phyloP scores from a whole-genome alignment of 2,329 filamentous ascomycete species.

The Akanthomyces uredinophilus region DNA sequence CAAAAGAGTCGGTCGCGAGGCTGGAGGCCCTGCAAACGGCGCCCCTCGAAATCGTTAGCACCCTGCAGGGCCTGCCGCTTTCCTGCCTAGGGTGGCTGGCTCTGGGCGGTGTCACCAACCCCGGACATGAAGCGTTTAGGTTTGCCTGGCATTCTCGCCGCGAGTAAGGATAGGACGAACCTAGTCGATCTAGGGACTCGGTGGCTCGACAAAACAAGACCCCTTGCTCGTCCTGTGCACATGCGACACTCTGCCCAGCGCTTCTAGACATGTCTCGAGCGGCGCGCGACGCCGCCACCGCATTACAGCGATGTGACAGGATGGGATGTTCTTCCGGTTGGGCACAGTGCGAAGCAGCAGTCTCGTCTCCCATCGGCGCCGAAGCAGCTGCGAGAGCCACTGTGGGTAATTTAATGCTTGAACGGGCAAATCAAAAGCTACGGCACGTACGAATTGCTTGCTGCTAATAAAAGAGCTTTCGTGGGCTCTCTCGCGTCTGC shows the following conservation, averaged over 20 bases:
- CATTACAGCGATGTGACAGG: background rate
- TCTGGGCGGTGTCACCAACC: background rate
- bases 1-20: too few relatives aligned
- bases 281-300: background rate
- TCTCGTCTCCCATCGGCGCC: background rate
- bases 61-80: too few relatives aligned
- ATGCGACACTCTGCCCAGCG: too few relatives aligned
- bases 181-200: background rate
- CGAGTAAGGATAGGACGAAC: background rate
- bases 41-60: too few relatives aligned
- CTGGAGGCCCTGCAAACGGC: too few relatives aligned
- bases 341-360: background rate
- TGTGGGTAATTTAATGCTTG: background rate
- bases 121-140: background rate
- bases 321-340: background rate
- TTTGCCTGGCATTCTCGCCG: background rate
- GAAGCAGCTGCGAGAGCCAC: constrained; percentile 1
- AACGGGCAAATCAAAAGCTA: background rate
- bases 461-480: background rate
- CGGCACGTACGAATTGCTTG: background rate
- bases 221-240: background rate
- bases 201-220: too few relatives aligned
- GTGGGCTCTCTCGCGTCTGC: background rate
- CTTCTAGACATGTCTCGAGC: constrained; percentile 4
- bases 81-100: background rate